Conservation (phyloP, 345 rosid species). For the Sisymbrium altissimum region DNA sequence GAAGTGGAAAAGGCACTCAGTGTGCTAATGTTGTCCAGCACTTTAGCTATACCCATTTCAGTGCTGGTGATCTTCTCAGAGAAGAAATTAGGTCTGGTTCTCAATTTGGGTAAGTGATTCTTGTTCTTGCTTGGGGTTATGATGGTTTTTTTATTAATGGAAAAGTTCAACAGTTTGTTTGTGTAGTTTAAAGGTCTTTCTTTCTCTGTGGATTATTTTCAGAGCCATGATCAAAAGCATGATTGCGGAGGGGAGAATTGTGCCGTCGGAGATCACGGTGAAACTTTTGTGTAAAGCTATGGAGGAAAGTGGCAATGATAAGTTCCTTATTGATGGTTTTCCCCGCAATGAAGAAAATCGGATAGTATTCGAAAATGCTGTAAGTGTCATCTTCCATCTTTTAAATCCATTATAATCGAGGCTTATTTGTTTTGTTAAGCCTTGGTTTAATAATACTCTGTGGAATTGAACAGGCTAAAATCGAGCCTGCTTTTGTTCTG, state of each 20-base stretch:
- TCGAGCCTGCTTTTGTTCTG: conserved; percentile 56
- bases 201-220: conserved; percentile 11
- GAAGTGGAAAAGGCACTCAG: conserved; percentile 88
- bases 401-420: background rate
- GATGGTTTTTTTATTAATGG: no score
- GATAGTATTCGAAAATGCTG: conserved; percentile 61
- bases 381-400: conserved; percentile 29
- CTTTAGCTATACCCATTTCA: conserved; percentile 73
- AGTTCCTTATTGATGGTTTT: conserved; percentile 77
- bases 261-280: conserved; percentile 82
- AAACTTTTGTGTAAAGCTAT: conserved; percentile 75
- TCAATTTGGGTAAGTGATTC: conserved; percentile 54
- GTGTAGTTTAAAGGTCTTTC: background rate
- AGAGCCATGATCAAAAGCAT: conserved; percentile 67
- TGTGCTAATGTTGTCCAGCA: conserved; percentile 60
- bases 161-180: background rate
- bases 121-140: conserved; percentile 4
- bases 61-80: conserved; percentile 86
- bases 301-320: conserved; percentile 53
- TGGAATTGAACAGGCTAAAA: conserved; percentile 49
- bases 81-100: conserved; percentile 72
- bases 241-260: conserved; percentile 73
- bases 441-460: background rate
- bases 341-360: conserved; percentile 86
- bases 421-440: background rate